These are phyloP conservation scores for Geotrichum restrictum DNA, from an alignment of 1,139 yeast species.

Conservation along the genomic window DNA sequence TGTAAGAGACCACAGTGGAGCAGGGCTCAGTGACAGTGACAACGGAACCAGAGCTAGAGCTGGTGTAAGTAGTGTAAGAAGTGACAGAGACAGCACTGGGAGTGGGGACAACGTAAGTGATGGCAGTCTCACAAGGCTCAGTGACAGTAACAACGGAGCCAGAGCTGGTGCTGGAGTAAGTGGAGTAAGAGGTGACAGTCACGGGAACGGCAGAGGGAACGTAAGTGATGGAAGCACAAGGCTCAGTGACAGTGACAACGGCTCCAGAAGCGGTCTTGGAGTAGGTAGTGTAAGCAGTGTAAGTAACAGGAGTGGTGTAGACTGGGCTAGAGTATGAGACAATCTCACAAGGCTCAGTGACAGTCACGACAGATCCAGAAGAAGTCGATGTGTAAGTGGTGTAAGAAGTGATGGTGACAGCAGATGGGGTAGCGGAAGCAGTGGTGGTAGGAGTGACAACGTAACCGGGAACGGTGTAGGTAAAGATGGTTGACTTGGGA, in stretches of 20 bases:
- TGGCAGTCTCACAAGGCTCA: not conserved
- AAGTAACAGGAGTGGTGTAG: constrained; percentile 1
- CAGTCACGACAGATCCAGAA: not conserved
- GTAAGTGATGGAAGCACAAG: constrained; percentile 1
- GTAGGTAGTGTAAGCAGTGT: constrained; percentile 10
- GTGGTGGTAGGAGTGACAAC: constrained; percentile 8
- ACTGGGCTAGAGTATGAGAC: not conserved
- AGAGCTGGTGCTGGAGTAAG: not conserved
- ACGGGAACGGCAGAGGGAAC: not conserved
- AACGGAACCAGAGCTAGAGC: not conserved
- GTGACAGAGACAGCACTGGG: not conserved
- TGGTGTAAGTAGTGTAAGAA: not conserved
- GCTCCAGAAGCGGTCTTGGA: not conserved
- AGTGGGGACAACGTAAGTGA: not conserved
- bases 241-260: constrained; percentile 9
- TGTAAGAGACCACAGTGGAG: constrained; percentile 1
- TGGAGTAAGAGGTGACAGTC: not conserved
- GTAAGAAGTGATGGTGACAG: constrained; percentile 1
- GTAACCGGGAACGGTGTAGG: not conserved
- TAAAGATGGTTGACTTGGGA: constrained; percentile 11
- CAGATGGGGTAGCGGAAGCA: not conserved
- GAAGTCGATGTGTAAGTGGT: constrained; percentile 6
- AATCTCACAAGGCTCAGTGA: constrained; percentile 2
- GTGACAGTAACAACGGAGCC: not conserved
- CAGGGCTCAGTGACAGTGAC: constrained; percentile 10